phyloP scores from a whole-genome alignment of 164 flowering plant species.

The Aristolochia californica region DNA sequence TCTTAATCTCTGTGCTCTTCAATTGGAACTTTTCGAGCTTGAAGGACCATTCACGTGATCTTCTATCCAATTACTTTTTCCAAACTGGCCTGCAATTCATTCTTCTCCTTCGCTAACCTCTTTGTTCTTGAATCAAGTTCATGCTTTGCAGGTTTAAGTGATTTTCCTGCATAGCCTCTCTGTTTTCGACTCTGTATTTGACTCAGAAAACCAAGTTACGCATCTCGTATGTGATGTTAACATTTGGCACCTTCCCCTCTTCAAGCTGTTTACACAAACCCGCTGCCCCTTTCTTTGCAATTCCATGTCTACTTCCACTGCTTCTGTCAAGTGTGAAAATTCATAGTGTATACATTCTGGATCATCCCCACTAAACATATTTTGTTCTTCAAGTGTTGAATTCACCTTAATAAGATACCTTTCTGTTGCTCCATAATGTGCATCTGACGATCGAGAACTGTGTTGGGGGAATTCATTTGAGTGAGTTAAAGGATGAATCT shows the following conservation, averaged over 20 bases:
- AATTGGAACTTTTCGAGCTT: constrained; percentile 67
- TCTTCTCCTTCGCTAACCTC: constrained; percentile 68
- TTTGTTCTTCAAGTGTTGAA: constrained; percentile 13
- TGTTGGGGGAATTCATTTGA: constrained; percentile 16
- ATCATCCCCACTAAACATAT: constrained; percentile 13
- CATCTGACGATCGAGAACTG: constrained; percentile 14
- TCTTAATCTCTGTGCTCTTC: constrained; percentile 83
- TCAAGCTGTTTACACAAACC: constrained; percentile 62
- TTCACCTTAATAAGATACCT: constrained; percentile 17
- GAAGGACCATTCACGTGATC: constrained; percentile 77
- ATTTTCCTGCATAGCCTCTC: constrained; percentile 50
- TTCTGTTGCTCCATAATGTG: constrained; percentile 14
- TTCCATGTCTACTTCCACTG: constrained; percentile 34
- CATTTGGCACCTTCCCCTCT: constrained; percentile 33
- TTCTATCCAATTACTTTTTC: constrained; percentile 85
- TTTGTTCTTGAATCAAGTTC: constrained; percentile 38
- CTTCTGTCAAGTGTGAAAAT: constrained; percentile 7
- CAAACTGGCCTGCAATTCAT: constrained; percentile 52
- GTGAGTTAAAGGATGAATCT: constrained; percentile 16
- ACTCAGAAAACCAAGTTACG: constrained; percentile 43
- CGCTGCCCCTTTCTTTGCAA: constrained; percentile 41
- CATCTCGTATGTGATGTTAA: constrained; percentile 42
- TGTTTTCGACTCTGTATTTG: constrained; percentile 39
- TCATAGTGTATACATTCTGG: constrained; percentile 5
- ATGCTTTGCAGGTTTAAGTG: constrained; percentile 31